Evolutionary conservation across 1,284 basidiomycete genomes (phyloP), one percentile per base, ranked within the genome.

Genomic region (Afroboletus lepidellus): DNA sequence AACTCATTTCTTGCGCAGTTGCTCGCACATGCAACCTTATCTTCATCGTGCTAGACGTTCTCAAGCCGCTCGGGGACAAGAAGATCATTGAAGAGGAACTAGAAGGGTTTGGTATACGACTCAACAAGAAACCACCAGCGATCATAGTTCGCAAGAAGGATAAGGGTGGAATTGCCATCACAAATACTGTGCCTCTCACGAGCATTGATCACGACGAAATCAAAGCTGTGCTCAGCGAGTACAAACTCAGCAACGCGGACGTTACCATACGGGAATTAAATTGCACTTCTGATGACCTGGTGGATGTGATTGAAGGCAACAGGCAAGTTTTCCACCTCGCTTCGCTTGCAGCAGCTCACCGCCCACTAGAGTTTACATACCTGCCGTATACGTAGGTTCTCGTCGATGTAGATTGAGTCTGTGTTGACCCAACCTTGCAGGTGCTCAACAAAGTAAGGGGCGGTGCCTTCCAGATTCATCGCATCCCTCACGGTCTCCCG

Each of bases 21-120:
- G 94, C 95, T 20, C 85, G 96, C 57, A 98, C 97, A 42, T 99
- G 97, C 72, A 95, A 99, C 71, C 85, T 99, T 44, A 98, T 99
- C 60, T 99, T 98, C 72, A 98, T 99, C 69, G 91, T 99, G 27
- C 83, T 99, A 37, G 97, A 99, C 66, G 97, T 99, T 13, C 82
- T 97, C 37, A 99, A 99, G 74, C 97, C 97, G 12, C 81, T 99
- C 23, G 90, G 88, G 39, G 96, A 99, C 77, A 94, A 99, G 67
- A 88, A 84, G 50, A 76, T 97, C 64, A 92, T 99, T 56, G 93
- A 97, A 71, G 70, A 79, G 41, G 96, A 99, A 72, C 73, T 99
- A 57, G 96, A 99, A 79, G 94, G 94, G 27, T 98, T 98, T 61
- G 96, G 96, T 8, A 98, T 98, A 62, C 83, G 95, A 43, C 77